A percentile compares a stretch with the other conserved stretches of the same genome.
Conservation (phyloP, 2,329 filamentous ascomycete genomes). For the Pleoardoris graminearum region DNA sequence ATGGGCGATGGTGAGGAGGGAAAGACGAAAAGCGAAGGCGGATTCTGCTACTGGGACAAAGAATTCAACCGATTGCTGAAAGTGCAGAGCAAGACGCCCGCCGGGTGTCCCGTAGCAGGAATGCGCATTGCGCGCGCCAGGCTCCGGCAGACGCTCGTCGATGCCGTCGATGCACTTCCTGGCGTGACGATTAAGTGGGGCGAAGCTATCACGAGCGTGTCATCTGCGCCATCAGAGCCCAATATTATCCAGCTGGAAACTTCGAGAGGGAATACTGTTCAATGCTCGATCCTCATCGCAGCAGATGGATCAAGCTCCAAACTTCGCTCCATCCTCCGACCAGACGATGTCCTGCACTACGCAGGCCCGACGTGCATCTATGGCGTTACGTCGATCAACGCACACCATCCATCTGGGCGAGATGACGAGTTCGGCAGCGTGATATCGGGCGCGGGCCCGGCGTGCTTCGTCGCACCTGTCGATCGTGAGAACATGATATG, state of each 20-base stretch:
- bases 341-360: conserved; percentile 47
- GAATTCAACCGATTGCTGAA: conserved; percentile 44
- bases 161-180: conserved; percentile 29
- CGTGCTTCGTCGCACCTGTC: conserved; percentile 53
- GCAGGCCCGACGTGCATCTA: conserved; percentile 47
- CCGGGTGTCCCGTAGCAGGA: conserved; percentile 42
- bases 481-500: conserved; percentile 50
- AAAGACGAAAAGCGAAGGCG: conserved; percentile 18
- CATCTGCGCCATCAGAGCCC: neutral
- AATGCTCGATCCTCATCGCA: conserved; percentile 51
- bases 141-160: conserved; percentile 42
- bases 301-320: conserved; percentile 53
- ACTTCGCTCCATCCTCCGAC: conserved; percentile 46
- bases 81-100: conserved; percentile 35
- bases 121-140: conserved; percentile 47
- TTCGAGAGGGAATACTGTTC: conserved; percentile 16
- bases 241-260: conserved; percentile 4
- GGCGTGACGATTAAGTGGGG: conserved; percentile 12
- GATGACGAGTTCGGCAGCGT: conserved; percentile 19
- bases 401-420: conserved; percentile 2
- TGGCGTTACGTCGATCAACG: conserved; percentile 46
- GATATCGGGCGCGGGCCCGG: conserved; percentile 38
- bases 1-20: conserved; percentile 1
- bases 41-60: conserved; percentile 49
- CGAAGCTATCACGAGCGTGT: conserved; percentile 1